Base-by-base conservation (phyloP, 257 asterid genomes). In the Solanum etuberosum region DNA sequence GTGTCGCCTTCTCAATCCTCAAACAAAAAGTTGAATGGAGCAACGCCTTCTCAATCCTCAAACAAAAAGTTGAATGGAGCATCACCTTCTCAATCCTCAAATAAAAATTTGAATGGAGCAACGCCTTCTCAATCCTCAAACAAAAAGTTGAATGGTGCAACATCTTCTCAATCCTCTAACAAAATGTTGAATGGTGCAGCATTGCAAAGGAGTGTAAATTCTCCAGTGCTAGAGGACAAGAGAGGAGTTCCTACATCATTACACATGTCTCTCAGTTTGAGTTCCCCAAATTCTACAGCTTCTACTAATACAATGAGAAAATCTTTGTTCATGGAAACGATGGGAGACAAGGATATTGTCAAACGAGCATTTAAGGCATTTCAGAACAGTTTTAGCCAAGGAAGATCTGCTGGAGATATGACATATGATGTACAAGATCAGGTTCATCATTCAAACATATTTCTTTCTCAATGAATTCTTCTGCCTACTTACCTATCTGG, bases 331-430 rank as follows among this genome's bases (percentile, higher is more conserved):
- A 96, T 96, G 99, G 99, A 96, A 90, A 90, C 89, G 74, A 95
- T 96, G 99, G 99, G 98, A 91, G 98, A 96, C 90, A 96, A 96
- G 92, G 99, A 95, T 87, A 96, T 96, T 32, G 98, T 96, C 35
- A 92, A 88, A 85, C 91, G 98, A 85, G 99, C 98, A 89, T 96
- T 96, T 89, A 96, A 91, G 93, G 86, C 96, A 87, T 95, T 96
- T 87, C 98, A 94, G 89, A 94, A 91, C 85, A 93, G 92, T 38
- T 72, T 84, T n/a, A 92, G 86, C 87, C 95, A 87, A 86, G 84
- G 90, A 43, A 90, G 89, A 86, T 89, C 91, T 63, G 80, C 85
- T 18, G 51, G 78, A 65, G 92, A 94, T 89, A 92, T 89, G 73
- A 93, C 89, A 71, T 83, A 89, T 51, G 87, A 87, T 83, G 16